Evolutionary conservation across 2,329 filamentous ascomycete species (phyloP), one percentile per base, ranked within the genome.

Genomic region (Cadophora sp.): DNA sequence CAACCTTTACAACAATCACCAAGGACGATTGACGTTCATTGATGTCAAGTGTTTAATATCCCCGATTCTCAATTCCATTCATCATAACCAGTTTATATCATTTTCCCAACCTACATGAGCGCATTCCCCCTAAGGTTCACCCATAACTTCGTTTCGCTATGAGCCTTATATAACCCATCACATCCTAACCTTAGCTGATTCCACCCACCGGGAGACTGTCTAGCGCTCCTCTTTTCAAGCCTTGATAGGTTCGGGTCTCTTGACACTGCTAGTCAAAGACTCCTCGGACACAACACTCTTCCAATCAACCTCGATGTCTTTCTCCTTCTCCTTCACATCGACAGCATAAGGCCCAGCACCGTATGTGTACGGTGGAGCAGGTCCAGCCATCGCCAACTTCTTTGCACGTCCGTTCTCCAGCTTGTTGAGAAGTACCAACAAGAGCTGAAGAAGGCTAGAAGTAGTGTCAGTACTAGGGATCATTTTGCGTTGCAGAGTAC

Each of bases 271-370:
- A n/a, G n/a, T 34, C 1, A 59, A n/a, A 12, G 63, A 46, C 19
- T 65, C 55, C 22, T 65, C 63, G 11, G 63, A 65, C 12, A 59
- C 53, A 37, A 65, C 53, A 50, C 63, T 65, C 55, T 65, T 50
- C 63, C 53, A 65, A 31, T 65, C 53, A n/a, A 51, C 27, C 19
- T 65, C 53, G 24, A 50, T 37, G n/a, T 51, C 27, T 9, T 50
- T 37, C 56, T 59, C 56, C 8, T 50, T 50, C 53, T 65, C 53
- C 55, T 40, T 59, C 31, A 12, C 11, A 16, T 59, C 56, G 5
- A 16, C 56, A 9, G 5, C 12, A 27, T 43, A 27, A 11, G 56
- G 34, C 12, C 56, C 56, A 19, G 8, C 56, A 43, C 34, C 34
- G 16, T 43, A 43, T 2, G 56, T 27, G 22, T 65, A 65, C 3